Percentiles rank a stretch among this genome's conserved stretches.
Evolutionary conservation across 1,139 yeast genomes (phyloP).

Genomic region (Kazachstania sp.): DNA sequence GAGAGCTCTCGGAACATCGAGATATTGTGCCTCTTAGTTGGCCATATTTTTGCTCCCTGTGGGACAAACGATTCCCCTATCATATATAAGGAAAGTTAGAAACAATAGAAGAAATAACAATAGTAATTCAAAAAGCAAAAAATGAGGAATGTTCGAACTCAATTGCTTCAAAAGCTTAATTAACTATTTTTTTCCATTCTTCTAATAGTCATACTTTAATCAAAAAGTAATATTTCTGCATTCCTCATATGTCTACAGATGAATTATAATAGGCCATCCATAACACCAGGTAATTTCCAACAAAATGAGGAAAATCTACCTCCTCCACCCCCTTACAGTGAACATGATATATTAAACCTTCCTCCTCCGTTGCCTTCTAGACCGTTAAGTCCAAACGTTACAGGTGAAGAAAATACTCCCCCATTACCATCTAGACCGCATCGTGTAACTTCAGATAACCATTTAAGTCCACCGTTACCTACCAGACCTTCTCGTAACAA

Average conservation of each 20-base stretch:
- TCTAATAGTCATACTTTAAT: no score
- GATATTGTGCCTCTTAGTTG: no score
- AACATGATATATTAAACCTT: background rate
- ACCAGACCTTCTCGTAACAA: background rate
- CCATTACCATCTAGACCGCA: background rate
- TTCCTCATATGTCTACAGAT: conserved; percentile 2
- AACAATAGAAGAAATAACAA: no score
- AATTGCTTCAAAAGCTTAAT: no score
- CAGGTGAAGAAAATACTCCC: background rate
- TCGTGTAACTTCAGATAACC: background rate
- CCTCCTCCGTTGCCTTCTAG: conserved; percentile 5
- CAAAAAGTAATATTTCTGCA: no score
- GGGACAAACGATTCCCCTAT: no score
- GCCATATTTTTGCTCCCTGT: no score
- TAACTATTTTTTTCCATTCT: no score
- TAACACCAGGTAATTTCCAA: conserved; percentile 15
- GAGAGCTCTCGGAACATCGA: no score
- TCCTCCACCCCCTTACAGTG: conserved; percentile 5
- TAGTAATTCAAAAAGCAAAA: no score
- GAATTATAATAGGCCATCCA: conserved; percentile 26
- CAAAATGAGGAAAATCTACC: background rate
- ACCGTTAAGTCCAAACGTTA: background rate
- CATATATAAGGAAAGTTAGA: no score
- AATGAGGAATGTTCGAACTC: no score
- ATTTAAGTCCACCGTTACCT: background rate